A percentile compares a stretch with the other conserved stretches of the same genome.
phyloP scores from a whole-genome alignment of 805 yeast species.

The Cyberlindnera euphorbiiphila region DNA sequence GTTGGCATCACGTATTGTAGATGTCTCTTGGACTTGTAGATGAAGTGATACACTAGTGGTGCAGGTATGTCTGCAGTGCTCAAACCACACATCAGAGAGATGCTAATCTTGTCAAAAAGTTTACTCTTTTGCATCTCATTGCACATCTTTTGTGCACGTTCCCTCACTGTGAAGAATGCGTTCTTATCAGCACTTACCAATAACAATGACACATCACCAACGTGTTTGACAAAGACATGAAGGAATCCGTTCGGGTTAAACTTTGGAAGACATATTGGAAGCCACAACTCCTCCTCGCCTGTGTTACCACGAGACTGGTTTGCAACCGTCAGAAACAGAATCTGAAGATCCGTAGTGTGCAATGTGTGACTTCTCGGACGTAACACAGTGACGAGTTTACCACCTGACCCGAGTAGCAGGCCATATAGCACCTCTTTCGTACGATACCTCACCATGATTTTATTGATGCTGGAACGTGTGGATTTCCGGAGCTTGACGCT shows the following conservation, averaged over 20 bases:
- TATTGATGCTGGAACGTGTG: conserved; percentile 53
- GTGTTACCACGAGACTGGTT: conserved; percentile 33
- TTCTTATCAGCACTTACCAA: conserved; percentile 60
- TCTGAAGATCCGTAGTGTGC: conserved; percentile 76
- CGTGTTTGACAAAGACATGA: conserved; percentile 70
- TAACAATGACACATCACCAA: conserved; percentile 42
- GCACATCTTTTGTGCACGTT: conserved; percentile 51
- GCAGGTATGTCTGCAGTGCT: conserved; percentile 52
- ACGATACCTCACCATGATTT: conserved; percentile 45
- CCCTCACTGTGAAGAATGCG: conserved; percentile 71
- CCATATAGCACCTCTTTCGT: conserved; percentile 68
- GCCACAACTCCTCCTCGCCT: conserved; percentile 76
- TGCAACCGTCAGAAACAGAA: conserved; percentile 67
- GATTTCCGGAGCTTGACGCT: conserved; percentile 56
- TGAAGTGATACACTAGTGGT: conserved; percentile 66
- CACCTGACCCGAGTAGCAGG: conserved; percentile 58
- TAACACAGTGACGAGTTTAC: conserved; percentile 62
- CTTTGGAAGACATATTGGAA: conserved; percentile 87
- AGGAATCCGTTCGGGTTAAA: conserved; percentile 87
- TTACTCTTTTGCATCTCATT: conserved; percentile 35
- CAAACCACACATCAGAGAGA: conserved; percentile 35
- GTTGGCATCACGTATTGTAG: conserved; percentile 57
- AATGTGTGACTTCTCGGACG: conserved; percentile 76
- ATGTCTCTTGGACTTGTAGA: conserved; percentile 65
- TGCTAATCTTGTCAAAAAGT: conserved; percentile 35